phyloP scores from a whole-genome alignment of 768 basidiomycete genomes.

The Calocybe cyanea region DNA sequence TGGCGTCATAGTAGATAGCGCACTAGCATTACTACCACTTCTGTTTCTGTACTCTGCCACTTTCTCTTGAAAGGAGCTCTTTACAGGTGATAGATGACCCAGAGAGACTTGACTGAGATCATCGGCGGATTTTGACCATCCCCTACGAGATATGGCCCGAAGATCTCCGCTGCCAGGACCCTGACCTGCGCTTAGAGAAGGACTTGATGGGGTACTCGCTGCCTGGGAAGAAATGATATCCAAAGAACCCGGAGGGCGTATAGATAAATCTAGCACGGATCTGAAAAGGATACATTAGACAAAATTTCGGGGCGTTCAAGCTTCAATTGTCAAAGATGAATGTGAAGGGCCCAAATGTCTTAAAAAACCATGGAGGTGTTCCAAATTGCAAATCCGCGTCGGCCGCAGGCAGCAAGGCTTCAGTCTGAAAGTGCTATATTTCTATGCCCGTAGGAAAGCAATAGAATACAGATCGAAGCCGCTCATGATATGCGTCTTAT shows the following conservation, averaged over 20 bases:
- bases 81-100: conserved; percentile 32
- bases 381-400: no score
- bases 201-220: conserved; percentile 38
- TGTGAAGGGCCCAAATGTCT: neutral
- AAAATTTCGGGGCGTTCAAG: no score
- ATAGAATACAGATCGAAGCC: neutral
- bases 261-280: conserved; percentile 63
- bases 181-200: conserved; percentile 19
- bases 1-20: conserved; percentile 31
- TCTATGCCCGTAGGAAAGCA: no score
- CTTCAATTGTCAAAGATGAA: neutral
- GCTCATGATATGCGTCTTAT: neutral
- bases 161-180: conserved; percentile 55
- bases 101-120: conserved; percentile 60
- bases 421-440: no score
- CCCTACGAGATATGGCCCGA: conserved; percentile 62
- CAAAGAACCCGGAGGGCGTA: conserved; percentile 39
- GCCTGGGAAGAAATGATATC: conserved; percentile 35
- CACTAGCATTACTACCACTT: conserved; percentile 53
- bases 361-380: neutral
- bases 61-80: conserved; percentile 55
- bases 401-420: no score
- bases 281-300: conserved; percentile 28
- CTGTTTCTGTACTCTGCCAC: conserved; percentile 64
- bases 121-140: conserved; percentile 79